Conservation (phyloP, 352 stramenopile genomes). For the Globisporangium mamillatum region DNA sequence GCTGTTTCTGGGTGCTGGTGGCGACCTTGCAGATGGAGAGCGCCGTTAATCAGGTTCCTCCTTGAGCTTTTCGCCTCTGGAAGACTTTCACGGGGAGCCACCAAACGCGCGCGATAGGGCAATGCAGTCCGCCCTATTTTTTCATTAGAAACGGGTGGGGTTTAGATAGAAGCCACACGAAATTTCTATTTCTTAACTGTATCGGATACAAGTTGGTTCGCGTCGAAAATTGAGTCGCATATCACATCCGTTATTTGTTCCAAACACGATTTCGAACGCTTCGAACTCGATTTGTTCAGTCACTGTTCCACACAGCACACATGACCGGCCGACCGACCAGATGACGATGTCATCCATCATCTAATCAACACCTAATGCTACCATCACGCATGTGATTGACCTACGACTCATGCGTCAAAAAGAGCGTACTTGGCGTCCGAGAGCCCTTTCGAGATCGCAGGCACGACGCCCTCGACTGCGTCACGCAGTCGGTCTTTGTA, state of each 20-base stretch:
- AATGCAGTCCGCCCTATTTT: neutral
- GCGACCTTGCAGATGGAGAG: conserved; percentile 3
- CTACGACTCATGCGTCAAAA: conserved; percentile 43
- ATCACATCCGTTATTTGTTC: neutral
- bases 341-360: too few relatives aligned
- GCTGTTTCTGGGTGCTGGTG: neutral
- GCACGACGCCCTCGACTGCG: conserved; percentile 32
- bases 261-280: neutral
- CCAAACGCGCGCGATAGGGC: conserved; percentile 8
- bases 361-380: neutral
- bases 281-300: neutral
- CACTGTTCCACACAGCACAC: too few relatives aligned
- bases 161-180: neutral
- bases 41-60: conserved; percentile 12
- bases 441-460: conserved; percentile 55
- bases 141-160: neutral
- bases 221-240: too few relatives aligned
- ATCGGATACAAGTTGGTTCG: too few relatives aligned
- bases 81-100: conserved; percentile 15
- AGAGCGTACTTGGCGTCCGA: conserved; percentile 63
- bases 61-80: conserved; percentile 8
- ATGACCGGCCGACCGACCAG: too few relatives aligned
- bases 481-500: conserved; percentile 58
- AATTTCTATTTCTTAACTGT: neutral
- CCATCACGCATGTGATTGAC: neutral